Conservation (phyloP, 495 filamentous ascomycete genomes). For the Penicillium turbatum region DNA sequence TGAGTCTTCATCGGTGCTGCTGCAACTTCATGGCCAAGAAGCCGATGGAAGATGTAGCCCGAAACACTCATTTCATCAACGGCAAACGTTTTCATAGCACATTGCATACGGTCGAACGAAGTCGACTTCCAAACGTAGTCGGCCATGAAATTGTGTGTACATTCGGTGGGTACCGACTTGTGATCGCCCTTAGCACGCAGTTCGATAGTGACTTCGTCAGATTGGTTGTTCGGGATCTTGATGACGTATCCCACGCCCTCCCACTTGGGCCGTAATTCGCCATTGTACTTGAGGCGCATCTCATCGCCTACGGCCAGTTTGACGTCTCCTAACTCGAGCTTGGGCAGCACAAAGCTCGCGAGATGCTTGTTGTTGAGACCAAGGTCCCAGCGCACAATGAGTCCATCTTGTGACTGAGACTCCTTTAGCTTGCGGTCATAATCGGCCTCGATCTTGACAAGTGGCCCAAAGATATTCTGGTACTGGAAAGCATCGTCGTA, state of each 20-base stretch:
- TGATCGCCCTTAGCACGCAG: constrained; percentile 84
- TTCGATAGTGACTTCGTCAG: constrained; percentile 95
- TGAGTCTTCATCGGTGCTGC: constrained; percentile 95
- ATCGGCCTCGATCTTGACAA: constrained; percentile 99
- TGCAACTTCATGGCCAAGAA: constrained; percentile 93
- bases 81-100: constrained; percentile 98
- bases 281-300: constrained; percentile 95
- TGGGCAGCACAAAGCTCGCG: constrained; percentile 92
- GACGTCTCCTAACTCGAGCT: constrained; percentile 95
- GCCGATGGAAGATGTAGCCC: constrained; percentile 97
- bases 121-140: constrained; percentile 99
- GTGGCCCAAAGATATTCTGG: constrained; percentile 95
- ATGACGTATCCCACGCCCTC: constrained; percentile 98
- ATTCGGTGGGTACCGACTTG: constrained; percentile 94
- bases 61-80: constrained; percentile 98
- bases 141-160: constrained; percentile 95
- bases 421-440: constrained; percentile 99
- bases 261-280: constrained; percentile 90
- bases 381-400: constrained; percentile 92
- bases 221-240: constrained; percentile 99
- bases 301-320: constrained; percentile 98
- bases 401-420: constrained; percentile 89
- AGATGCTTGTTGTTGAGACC: constrained; percentile 98
- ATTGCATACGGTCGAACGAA: constrained; percentile 98
- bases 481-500: constrained; percentile 99